A percentile compares a stretch with the other conserved stretches of the same genome.
These are phyloP conservation scores for Alternaria sp. DNA, from an alignment of 2,329 filamentous ascomycete genomes.

Conservation along the genomic window DNA sequence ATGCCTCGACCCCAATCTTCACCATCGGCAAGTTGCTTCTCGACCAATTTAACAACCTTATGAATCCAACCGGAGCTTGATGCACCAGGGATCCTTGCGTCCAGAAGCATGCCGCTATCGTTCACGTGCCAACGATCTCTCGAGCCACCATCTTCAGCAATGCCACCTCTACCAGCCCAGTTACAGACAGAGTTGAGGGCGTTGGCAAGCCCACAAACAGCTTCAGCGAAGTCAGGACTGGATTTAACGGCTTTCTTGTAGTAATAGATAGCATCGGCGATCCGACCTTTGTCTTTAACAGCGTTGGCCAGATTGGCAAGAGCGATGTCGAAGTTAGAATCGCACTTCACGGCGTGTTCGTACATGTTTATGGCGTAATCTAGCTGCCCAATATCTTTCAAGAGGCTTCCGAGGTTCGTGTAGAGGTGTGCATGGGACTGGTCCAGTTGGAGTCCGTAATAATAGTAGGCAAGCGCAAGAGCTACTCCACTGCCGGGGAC, in stretches of 20 bases:
- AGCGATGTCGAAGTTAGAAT: slow-evolving; percentile 95
- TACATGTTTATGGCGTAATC: slow-evolving; percentile 96
- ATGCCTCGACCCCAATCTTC: slow-evolving; percentile 83
- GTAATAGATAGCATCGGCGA: slow-evolving; percentile 90
- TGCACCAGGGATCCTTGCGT: slow-evolving; percentile 69
- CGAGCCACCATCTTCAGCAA: slow-evolving; percentile 75
- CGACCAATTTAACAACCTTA: slow-evolving; percentile 89
- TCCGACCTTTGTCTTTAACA: slow-evolving; percentile 93
- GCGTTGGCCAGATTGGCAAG: slow-evolving; percentile 96
- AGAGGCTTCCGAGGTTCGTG: slow-evolving; percentile 91
- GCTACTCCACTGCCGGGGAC: slow-evolving; percentile 85
- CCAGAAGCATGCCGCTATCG: slow-evolving; percentile 80
- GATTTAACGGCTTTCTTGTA: slow-evolving; percentile 89
- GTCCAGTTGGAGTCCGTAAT: slow-evolving; percentile 90
- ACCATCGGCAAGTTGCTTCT: slow-evolving; percentile 85
- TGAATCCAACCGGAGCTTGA: slow-evolving; percentile 83
- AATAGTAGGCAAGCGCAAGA: slow-evolving; percentile 91
- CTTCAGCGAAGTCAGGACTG: slow-evolving; percentile 97
- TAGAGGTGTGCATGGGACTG: slow-evolving; percentile 92
- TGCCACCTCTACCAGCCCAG: slow-evolving; percentile 89
- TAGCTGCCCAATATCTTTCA: slow-evolving; percentile 96
- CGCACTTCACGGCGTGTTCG: slow-evolving; percentile 89
- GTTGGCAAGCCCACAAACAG: slow-evolving; percentile 93
- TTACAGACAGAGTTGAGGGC: slow-evolving; percentile 96
- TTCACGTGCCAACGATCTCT: slow-evolving; percentile 95